A percentile compares a stretch with the other conserved stretches of the same genome.
Evolutionary conservation across 495 filamentous ascomycete species (phyloP).

Genomic region (Penicillium lagena): DNA sequence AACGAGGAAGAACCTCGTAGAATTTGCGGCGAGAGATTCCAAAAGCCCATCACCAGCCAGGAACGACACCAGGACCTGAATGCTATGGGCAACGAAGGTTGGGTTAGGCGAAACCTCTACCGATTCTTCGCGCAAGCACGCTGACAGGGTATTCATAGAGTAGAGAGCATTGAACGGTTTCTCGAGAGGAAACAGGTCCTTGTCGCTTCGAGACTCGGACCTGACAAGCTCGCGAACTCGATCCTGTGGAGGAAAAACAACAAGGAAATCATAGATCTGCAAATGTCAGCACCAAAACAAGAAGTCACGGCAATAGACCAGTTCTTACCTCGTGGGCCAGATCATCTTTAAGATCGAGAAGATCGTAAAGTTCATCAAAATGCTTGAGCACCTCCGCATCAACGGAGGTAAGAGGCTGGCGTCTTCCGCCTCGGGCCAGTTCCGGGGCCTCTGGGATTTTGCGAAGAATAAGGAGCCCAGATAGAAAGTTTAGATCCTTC

Average conservation of each 20-base stretch:
- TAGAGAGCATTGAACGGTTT: conserved; percentile 73
- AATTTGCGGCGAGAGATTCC: conserved; percentile 8
- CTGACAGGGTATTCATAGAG: conserved; percentile 57
- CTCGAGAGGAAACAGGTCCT: conserved; percentile 58
- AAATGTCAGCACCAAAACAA: conserved; percentile 5
- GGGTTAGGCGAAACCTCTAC: conserved; percentile 32
- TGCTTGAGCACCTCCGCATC: conserved; percentile 76
- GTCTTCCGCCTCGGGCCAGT: conserved; percentile 14
- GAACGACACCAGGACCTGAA: conserved; percentile 31
- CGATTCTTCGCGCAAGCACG: conserved; percentile 40
- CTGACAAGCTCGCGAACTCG: conserved; percentile 53
- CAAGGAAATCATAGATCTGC: conserved; percentile 68
- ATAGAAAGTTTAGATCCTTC: conserved; percentile 40
- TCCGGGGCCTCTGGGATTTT: conserved; percentile 35
- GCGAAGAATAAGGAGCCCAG: conserved; percentile 55
- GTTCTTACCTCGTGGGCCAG: conserved; percentile 56
- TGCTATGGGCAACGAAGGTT: conserved; percentile 38
- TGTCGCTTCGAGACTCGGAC: conserved; percentile 43
- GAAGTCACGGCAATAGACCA: conserved; percentile 1
- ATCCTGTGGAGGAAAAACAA: conserved; percentile 64
- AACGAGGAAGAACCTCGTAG: conserved; percentile 22
- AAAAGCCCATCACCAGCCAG: conserved; percentile 31
- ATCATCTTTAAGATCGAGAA: conserved; percentile 68
- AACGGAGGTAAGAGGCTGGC: conserved; percentile 41
- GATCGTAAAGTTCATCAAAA: conserved; percentile 78